Evolutionary conservation across 805 yeast genomes (phyloP).

Genomic region (Zygoascus biomembranicola): DNA sequence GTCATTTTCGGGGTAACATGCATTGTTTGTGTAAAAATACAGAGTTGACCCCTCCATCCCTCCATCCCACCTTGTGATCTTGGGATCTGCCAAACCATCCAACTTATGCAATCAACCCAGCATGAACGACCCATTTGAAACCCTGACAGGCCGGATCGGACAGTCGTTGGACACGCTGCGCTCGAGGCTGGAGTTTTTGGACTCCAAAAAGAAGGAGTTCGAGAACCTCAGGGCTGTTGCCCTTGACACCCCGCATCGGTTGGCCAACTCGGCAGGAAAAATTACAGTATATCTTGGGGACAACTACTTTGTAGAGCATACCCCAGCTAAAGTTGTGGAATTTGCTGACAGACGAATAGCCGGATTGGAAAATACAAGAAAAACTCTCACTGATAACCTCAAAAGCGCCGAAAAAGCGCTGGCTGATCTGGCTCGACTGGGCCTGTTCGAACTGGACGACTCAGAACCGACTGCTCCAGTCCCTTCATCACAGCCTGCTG

Average conservation of each 20-base stretch:
- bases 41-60: neutral
- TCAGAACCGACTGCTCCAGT: neutral
- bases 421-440: slow-evolving; percentile 5
- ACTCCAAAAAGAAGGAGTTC: neutral
- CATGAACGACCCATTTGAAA: slow-evolving; percentile 4
- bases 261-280: neutral
- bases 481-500: neutral
- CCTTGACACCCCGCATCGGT: neutral
- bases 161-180: slow-evolving; percentile 1
- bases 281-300: slow-evolving; percentile 21
- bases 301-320: slow-evolving; percentile 23
- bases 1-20: too few species aligned
- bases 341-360: slow-evolving; percentile 15
- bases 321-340: slow-evolving; percentile 11
- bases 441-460: neutral
- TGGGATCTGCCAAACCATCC: neutral
- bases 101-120: neutral
- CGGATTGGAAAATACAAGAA: slow-evolving; percentile 9
- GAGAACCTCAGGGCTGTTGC: neutral
- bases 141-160: slow-evolving; percentile 2
- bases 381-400: slow-evolving; percentile 9
- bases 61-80: neutral
- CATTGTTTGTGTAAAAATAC: too few species aligned
- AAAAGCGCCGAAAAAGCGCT: slow-evolving; percentile 14
- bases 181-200: neutral